Conservation (phyloP, 1,139 yeast species). For the Geotrichum carabidarum region DNA sequence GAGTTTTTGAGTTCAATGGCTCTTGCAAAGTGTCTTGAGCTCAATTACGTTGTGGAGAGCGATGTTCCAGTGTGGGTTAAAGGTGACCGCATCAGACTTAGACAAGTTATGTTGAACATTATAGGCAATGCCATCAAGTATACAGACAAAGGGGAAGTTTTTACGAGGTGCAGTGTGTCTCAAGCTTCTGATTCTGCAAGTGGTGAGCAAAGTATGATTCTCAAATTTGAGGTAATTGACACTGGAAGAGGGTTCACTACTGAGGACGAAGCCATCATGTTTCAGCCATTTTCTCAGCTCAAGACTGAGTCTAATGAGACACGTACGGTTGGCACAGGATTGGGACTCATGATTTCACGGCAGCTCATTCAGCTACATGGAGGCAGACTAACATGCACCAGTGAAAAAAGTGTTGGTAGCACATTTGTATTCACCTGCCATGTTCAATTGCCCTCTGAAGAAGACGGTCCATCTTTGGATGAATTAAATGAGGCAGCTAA, state of each 20-base stretch:
- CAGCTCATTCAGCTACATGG: slow-evolving; percentile 83
- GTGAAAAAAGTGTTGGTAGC: slow-evolving; percentile 73
- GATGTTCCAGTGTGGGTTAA: slow-evolving; percentile 75
- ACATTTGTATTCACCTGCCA: slow-evolving; percentile 46
- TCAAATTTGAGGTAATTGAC: slow-evolving; percentile 72
- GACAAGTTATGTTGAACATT: slow-evolving; percentile 82
- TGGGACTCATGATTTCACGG: slow-evolving; percentile 79
- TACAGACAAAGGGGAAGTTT: slow-evolving; percentile 68
- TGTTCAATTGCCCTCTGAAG: slow-evolving; percentile 31
- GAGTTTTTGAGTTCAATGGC: slow-evolving; percentile 77
- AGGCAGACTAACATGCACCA: slow-evolving; percentile 67
- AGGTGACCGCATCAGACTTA: slow-evolving; percentile 83
- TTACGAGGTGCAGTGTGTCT: slow-evolving; percentile 30
- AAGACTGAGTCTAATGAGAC: not conserved
- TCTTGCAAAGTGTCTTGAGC: slow-evolving; percentile 66
- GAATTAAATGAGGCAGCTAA: slow-evolving; percentile 22
- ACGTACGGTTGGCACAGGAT: slow-evolving; percentile 65
- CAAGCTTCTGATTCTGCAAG: slow-evolving; percentile 14
- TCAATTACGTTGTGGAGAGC: slow-evolving; percentile 70
- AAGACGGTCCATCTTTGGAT: slow-evolving; percentile 28
- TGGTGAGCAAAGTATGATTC: slow-evolving; percentile 37
- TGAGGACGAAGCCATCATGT: slow-evolving; percentile 53
- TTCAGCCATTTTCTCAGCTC: slow-evolving; percentile 91
- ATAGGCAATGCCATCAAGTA: slow-evolving; percentile 85
- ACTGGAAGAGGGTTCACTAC: slow-evolving; percentile 86